Conservation (phyloP, 495 filamentous ascomycete species). For the Xylaria cubensis region DNA sequence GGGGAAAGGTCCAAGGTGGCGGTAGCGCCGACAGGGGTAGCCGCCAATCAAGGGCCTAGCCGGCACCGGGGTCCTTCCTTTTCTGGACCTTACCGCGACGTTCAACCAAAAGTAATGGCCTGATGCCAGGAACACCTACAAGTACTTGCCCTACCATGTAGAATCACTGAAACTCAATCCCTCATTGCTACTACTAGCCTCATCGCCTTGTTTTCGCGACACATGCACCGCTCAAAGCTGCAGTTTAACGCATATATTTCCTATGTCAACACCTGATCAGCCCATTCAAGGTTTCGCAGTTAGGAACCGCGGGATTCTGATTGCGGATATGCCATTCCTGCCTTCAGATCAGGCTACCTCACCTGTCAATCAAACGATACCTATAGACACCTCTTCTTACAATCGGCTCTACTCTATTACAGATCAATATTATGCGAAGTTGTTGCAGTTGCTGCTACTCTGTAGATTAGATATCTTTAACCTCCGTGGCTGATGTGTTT, state of each 20-base stretch:
- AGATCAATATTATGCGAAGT: too few relatives aligned
- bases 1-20: slow-evolving; percentile 33
- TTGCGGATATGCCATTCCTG: neutral
- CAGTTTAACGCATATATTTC: neutral
- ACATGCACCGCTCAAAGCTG: neutral
- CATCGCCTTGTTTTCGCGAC: neutral
- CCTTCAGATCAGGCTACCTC: neutral
- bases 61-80: slow-evolving; percentile 35
- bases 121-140: neutral
- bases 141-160: too few relatives aligned
- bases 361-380: slow-evolving; percentile 1
- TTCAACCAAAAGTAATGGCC: neutral
- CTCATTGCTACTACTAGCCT: neutral
- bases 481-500: neutral
- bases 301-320: neutral
- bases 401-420: neutral
- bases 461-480: neutral
- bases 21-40: slow-evolving; percentile 32
- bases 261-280: neutral
- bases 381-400: neutral
- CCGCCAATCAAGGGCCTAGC: slow-evolving; percentile 30
- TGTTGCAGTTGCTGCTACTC: neutral
- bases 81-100: slow-evolving; percentile 24
- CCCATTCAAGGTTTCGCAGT: neutral
- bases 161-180: neutral